These are phyloP conservation scores for Nyctanthes arbortristis DNA, from an alignment of 257 asterid species.

Conservation along the genomic window DNA sequence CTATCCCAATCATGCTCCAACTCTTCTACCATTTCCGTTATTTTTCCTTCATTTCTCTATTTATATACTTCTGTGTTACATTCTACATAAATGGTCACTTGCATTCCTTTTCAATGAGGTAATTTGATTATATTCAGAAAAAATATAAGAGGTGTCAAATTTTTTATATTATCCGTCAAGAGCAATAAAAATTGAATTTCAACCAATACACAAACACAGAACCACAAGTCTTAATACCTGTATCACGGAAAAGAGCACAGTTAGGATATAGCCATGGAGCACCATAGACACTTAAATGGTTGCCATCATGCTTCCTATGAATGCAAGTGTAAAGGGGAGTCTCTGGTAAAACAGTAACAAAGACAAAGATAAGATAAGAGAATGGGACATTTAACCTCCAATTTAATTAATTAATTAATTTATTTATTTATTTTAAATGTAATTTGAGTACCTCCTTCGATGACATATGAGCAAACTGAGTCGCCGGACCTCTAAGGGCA, in stretches of 20 bases:
- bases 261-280: conserved; percentile 90
- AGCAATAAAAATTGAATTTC: not conserved
- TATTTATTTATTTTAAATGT: too few relatives aligned
- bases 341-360: conserved; percentile 52
- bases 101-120: not conserved
- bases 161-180: not conserved
- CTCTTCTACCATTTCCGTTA: too few relatives aligned
- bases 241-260: conserved; percentile 76
- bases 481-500: conserved; percentile 84
- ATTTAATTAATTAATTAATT: not conserved
- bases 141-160: not conserved
- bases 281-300: conserved; percentile 93
- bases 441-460: conserved; percentile 70
- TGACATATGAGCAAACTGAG: conserved; percentile 79
- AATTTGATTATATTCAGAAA: not conserved
- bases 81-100: too few relatives aligned
- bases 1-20: too few relatives aligned
- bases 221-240: conserved; percentile 56
- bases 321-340: conserved; percentile 90
- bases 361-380: conserved; percentile 27
- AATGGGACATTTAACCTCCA: not conserved
- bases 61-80: too few relatives aligned
- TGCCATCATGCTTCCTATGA: conserved; percentile 85
- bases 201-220: not conserved
- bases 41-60: too few relatives aligned